phyloP scores from a whole-genome alignment of 2,329 filamentous ascomycete species.

The Diplodia intermedia region DNA sequence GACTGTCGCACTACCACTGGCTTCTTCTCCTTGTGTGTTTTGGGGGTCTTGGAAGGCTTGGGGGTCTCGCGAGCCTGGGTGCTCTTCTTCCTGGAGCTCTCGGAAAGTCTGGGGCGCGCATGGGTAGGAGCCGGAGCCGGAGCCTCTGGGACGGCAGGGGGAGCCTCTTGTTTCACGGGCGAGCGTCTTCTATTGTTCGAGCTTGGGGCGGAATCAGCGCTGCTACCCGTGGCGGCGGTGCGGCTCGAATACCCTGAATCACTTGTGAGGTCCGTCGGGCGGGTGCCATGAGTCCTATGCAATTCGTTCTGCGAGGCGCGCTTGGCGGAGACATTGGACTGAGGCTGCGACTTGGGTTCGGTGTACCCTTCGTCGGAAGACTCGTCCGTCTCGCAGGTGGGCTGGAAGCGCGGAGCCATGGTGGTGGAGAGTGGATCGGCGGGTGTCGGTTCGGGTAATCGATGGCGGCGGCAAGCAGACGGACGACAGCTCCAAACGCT shows the following conservation, averaged over 20 bases:
- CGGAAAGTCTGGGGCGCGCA: slow-evolving; percentile 5
- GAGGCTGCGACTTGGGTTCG: slow-evolving; percentile 37
- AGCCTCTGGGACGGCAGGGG: slow-evolving; percentile 13
- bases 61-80: slow-evolving; percentile 7
- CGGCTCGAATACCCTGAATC: slow-evolving; percentile 70
- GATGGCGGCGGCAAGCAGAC: slow-evolving; percentile 22
- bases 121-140: background rate
- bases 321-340: slow-evolving; percentile 59
- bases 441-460: slow-evolving; percentile 29
- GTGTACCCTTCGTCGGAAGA: slow-evolving; percentile 14
- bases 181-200: slow-evolving; percentile 34
- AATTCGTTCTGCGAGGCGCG: slow-evolving; percentile 50
- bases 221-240: slow-evolving; percentile 60
- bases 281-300: slow-evolving; percentile 38
- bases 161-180: slow-evolving; percentile 19
- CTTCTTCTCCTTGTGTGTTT: slow-evolving; percentile 15
- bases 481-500: slow-evolving; percentile 10
- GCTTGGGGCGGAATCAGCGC: slow-evolving; percentile 59
- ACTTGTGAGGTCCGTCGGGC: slow-evolving; percentile 57
- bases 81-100: slow-evolving; percentile 9
- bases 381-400: slow-evolving; percentile 17
- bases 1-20: slow-evolving; percentile 13
- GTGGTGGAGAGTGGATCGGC: slow-evolving; percentile 24
- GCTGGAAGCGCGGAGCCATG: background rate
- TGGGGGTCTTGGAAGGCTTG: slow-evolving; percentile 24